Evolutionary conservation across 1,139 yeast genomes (phyloP).

Genomic region (Geotrichum australiense): DNA sequence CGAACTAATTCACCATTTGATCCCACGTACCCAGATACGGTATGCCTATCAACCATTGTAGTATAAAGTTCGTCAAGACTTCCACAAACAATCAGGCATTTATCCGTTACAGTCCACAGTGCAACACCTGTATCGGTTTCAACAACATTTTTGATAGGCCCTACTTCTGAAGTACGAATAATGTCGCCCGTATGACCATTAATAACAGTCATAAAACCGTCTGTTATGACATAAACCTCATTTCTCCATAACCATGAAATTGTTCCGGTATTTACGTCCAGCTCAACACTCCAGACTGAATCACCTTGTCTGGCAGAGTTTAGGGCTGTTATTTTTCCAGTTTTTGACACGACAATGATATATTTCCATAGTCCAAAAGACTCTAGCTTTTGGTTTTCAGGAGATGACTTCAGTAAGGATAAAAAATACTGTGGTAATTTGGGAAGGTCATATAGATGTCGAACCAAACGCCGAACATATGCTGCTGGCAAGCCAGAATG

Average conservation of each 20-base stretch:
- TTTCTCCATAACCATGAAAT: conserved; percentile 21
- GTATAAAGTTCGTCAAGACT: conserved; percentile 18
- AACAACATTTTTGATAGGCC: conserved; percentile 10
- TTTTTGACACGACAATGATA: conserved; percentile 40
- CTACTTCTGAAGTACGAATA: conserved; percentile 4
- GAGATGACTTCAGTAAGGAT: neutral
- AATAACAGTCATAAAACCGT: conserved; percentile 20
- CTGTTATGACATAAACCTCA: conserved; percentile 23
- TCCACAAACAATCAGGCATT: conserved; percentile 8
- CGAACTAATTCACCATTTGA: conserved; percentile 17
- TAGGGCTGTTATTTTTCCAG: conserved; percentile 42
- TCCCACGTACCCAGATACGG: conserved; percentile 23
- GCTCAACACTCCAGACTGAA: conserved; percentile 36
- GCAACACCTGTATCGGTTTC: conserved; percentile 11
- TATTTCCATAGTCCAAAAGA: conserved; percentile 47
- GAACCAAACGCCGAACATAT: conserved; percentile 38
- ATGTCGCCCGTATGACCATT: conserved; percentile 24
- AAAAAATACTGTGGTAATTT: conserved; percentile 4
- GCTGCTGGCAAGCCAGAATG: conserved; percentile 37
- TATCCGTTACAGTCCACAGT: conserved; percentile 21
- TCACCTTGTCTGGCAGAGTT: conserved; percentile 38
- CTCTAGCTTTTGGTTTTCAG: conserved; percentile 19
- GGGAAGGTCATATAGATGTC: conserved; percentile 33
- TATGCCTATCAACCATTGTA: conserved; percentile 13
- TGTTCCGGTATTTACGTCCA: conserved; percentile 20